Conservation (phyloP, 176 grass and related monocot genomes). For the Calamus simplicifolius region DNA sequence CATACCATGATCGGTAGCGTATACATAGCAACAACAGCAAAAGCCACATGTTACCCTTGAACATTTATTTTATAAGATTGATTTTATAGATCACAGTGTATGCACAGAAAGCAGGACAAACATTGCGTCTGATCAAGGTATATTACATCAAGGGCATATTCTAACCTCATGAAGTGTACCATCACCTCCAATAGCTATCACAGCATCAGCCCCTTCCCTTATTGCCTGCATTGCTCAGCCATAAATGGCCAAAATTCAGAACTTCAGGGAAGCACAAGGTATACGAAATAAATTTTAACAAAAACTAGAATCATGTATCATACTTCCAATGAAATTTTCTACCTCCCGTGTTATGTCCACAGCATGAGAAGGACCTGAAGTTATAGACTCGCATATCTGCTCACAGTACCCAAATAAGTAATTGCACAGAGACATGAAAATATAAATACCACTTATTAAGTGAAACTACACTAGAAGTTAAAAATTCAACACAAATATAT, state of each 20-base stretch:
- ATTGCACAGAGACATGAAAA: background rate
- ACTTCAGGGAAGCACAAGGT: too few species aligned
- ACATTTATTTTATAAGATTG: too few species aligned
- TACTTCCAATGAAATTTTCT: slow-evolving; percentile 18
- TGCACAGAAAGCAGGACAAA: too few species aligned
- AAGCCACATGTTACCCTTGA: too few species aligned
- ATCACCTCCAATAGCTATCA: slow-evolving; percentile 88
- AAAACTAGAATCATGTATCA: background rate
- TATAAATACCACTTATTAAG: background rate
- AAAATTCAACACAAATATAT: too few species aligned
- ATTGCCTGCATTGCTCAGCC: slow-evolving; percentile 45
- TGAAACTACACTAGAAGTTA: too few species aligned
- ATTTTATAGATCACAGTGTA: too few species aligned
- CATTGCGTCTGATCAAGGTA: too few species aligned
- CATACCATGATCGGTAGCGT: too few species aligned
- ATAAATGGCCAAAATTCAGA: background rate
- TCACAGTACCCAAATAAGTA: slow-evolving; percentile 4
- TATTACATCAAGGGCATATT: background rate
- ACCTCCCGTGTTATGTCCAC: slow-evolving; percentile 93
- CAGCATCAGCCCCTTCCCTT: slow-evolving; percentile 74
- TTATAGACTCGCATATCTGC: slow-evolving; percentile 81
- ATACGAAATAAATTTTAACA: too few species aligned
- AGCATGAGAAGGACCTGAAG: slow-evolving; percentile 66
- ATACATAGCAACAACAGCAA: too few species aligned
- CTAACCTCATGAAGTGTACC: slow-evolving; percentile 96